Evolutionary conservation across 179 eudicot species (phyloP).

Genomic region (Silene vulgaris): DNA sequence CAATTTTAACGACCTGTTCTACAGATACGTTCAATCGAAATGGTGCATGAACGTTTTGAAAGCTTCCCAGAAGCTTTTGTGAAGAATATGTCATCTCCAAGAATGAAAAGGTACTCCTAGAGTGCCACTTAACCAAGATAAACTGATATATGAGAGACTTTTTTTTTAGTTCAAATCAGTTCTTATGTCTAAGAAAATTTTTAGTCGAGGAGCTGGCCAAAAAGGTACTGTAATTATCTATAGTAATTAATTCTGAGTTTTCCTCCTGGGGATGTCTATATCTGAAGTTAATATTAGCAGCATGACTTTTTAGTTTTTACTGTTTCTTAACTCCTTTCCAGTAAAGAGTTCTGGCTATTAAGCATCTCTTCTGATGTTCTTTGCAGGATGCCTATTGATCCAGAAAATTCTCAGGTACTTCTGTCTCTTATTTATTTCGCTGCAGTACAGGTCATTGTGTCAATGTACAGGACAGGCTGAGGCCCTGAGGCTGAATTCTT

Average conservation of each 20-base stretch:
- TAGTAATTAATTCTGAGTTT: neutral
- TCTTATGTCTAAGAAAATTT: no score
- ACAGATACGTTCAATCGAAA: slow-evolving; percentile 89
- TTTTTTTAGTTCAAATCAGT: no score
- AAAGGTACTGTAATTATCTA: neutral
- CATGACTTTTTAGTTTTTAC: neutral
- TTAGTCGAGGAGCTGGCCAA: no score
- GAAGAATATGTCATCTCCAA: slow-evolving; percentile 65
- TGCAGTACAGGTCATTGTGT: no score
- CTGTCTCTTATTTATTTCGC: neutral
- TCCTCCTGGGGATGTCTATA: neutral
- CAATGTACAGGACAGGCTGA: neutral
- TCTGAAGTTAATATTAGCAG: neutral
- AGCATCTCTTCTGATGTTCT: slow-evolving; percentile 15
- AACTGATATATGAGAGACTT: no score
- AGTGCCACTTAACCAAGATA: neutral
- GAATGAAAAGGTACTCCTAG: slow-evolving; percentile 51
- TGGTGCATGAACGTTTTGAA: slow-evolving; percentile 98
- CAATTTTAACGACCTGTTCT: slow-evolving; percentile 9
- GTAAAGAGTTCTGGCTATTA: slow-evolving; percentile 2
- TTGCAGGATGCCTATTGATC: slow-evolving; percentile 58
- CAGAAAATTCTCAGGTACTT: slow-evolving; percentile 67
- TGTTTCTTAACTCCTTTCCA: neutral
- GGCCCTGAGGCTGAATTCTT: neutral
- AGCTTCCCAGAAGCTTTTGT: slow-evolving; percentile 95